phyloP scores from a whole-genome alignment of 441 rosid species.

The Aquilaria agallochum region DNA sequence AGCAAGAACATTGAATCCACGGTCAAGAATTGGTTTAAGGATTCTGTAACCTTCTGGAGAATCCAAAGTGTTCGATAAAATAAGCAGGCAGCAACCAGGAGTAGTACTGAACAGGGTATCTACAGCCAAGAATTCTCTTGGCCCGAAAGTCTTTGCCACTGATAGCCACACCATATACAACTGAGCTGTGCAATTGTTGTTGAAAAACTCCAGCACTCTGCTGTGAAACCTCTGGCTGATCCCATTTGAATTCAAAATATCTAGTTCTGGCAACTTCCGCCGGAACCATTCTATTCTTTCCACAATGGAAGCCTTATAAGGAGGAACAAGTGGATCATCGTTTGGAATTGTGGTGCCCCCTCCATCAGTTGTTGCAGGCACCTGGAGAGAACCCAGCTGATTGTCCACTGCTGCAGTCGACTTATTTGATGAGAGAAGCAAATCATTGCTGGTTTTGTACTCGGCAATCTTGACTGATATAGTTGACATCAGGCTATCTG shows the following conservation, averaged over 20 bases:
- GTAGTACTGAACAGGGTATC: slow-evolving; percentile 44
- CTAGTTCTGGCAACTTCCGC: slow-evolving; percentile 35
- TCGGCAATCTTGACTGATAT: slow-evolving; percentile 12
- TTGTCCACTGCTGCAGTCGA: not conserved
- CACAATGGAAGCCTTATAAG: slow-evolving; percentile 24
- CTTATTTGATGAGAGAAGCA: slow-evolving; percentile 11
- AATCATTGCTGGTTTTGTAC: slow-evolving; percentile 14
- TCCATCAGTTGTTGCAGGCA: no score
- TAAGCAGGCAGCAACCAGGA: slow-evolving; percentile 40
- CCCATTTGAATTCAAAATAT: slow-evolving; percentile 34
- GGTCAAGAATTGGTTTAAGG: slow-evolving; percentile 40
- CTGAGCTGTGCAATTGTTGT: slow-evolving; percentile 31
- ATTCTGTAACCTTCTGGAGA: slow-evolving; percentile 30
- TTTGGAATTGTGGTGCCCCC: slow-evolving; percentile 11
- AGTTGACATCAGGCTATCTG: slow-evolving; percentile 10
- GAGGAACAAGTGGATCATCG: slow-evolving; percentile 35
- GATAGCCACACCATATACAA: slow-evolving; percentile 65
- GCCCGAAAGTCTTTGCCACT: slow-evolving; percentile 33
- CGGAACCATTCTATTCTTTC: slow-evolving; percentile 43
- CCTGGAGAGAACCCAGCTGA: not conserved
- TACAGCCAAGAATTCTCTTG: slow-evolving; percentile 42
- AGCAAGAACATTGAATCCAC: slow-evolving; percentile 35
- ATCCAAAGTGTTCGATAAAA: slow-evolving; percentile 46
- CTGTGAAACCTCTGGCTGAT: slow-evolving; percentile 31
- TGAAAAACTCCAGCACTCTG: slow-evolving; percentile 29